Percentiles rank a stretch among this genome's conserved stretches.
These are phyloP conservation scores for Capronia coronata DNA, from an alignment of 2,329 filamentous ascomycete species.

Conservation along the genomic window DNA sequence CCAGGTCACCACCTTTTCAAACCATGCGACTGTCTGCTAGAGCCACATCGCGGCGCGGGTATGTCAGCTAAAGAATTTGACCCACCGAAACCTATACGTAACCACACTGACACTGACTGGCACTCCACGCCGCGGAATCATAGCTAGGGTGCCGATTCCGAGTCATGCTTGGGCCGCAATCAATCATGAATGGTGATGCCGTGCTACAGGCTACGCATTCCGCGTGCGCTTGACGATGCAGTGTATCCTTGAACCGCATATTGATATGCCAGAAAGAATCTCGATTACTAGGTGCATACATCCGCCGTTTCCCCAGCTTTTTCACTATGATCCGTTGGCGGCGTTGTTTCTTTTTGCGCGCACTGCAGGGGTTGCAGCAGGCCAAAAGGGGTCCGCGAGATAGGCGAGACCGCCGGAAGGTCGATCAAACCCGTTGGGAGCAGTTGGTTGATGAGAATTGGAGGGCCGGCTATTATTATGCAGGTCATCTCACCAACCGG, in stretches of 20 bases:
- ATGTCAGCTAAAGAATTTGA: background rate
- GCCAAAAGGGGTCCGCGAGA: slow-evolving; percentile 10
- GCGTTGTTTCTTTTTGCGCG: background rate
- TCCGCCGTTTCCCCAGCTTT: background rate
- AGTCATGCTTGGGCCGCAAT: slow-evolving; percentile 7
- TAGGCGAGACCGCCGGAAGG: slow-evolving; percentile 21
- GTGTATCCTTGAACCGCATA: background rate
- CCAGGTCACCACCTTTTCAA: too few species aligned
- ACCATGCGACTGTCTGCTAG: background rate
- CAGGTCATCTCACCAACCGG: slow-evolving; percentile 20
- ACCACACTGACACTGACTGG: too few species aligned
- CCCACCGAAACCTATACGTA: slow-evolving; percentile 7
- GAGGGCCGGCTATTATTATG: slow-evolving; percentile 18
- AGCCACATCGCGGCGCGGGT: background rate
- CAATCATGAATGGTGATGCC: slow-evolving; percentile 18
- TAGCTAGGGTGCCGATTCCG: slow-evolving; percentile 20
- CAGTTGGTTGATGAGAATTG: background rate
- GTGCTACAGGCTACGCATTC: slow-evolving; percentile 18
- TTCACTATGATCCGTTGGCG: background rate
- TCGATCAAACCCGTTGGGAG: slow-evolving; percentile 19
- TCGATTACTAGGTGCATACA: background rate
- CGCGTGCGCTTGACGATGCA: background rate
- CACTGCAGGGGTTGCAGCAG: background rate
- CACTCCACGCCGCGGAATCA: too few species aligned
- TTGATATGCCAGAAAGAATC: background rate